A percentile compares a stretch with the other conserved stretches of the same genome.
phyloP scores from a whole-genome alignment of 192 early-diverging fungal species.

The Chytriomyces hyalinus region DNA sequence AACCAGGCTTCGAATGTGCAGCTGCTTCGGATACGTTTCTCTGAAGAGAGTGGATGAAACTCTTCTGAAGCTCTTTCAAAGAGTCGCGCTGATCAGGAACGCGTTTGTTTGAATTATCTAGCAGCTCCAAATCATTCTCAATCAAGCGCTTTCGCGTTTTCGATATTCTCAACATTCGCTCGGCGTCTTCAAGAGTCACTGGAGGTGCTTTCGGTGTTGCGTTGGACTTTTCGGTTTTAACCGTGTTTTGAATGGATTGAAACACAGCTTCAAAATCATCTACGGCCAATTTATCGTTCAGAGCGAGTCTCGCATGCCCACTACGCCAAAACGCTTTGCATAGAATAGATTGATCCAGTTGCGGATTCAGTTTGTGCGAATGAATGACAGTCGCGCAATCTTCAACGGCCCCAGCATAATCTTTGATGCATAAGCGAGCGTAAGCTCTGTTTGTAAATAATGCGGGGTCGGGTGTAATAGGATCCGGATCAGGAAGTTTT shows the following conservation, averaged over 20 bases:
- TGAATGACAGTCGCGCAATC: constrained; percentile 4
- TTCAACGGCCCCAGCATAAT: constrained; percentile 6
- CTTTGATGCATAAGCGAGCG: background rate
- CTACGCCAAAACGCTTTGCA: background rate
- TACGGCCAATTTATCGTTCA: background rate
- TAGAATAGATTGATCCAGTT: background rate
- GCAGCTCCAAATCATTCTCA: background rate
- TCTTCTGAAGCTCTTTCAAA: background rate
- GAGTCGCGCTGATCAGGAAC: background rate
- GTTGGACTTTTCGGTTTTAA: too few species aligned
- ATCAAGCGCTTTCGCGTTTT: background rate
- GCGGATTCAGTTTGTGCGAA: background rate
- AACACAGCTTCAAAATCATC: background rate
- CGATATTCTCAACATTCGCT: background rate
- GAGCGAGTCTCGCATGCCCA: background rate
- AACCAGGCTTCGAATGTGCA: background rate
- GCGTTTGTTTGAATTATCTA: background rate
- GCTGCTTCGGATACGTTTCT: background rate
- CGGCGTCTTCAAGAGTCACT: background rate
- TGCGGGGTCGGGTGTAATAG: constrained; percentile 8
- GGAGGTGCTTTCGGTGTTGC: background rate
- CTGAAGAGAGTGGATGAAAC: too few species aligned
- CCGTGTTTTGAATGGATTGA: background rate
- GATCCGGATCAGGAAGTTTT: constrained; percentile 5
- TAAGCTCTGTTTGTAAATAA: constrained; percentile 19